phyloP scores from a whole-genome alignment of 306 rosid species.

The Lagenaria siceraria region DNA sequence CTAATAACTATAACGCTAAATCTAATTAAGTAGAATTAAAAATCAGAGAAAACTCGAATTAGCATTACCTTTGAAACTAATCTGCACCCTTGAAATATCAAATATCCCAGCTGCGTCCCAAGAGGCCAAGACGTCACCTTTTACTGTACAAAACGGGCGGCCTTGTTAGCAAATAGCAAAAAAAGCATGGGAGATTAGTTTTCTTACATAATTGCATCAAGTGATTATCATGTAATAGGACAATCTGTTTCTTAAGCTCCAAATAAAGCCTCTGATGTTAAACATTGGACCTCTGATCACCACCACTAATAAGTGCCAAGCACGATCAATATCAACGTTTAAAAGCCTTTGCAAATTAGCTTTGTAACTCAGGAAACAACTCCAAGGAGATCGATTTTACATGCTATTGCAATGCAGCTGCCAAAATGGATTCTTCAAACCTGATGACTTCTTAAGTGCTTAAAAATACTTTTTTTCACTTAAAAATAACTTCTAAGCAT shows the following conservation, averaged over 20 bases:
- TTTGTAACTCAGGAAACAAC: not conserved
- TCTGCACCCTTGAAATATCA: not conserved
- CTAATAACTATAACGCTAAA: not conserved
- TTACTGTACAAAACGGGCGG: not conserved
- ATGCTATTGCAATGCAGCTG: not conserved
- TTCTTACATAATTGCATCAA: not conserved
- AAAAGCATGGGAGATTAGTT: not conserved
- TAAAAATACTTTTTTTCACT: too few relatives aligned
- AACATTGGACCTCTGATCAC: not conserved
- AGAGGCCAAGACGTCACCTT: not conserved
- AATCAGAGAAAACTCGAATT: not conserved
- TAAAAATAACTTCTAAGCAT: too few relatives aligned
- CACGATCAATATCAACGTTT: not conserved
- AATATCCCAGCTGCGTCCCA: not conserved
- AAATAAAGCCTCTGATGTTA: not conserved
- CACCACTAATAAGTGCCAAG: not conserved
- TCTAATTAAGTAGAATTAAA: not conserved
- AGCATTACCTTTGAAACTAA: not conserved
- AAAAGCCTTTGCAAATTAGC: not conserved
- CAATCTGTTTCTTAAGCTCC: not conserved
- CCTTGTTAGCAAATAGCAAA: not conserved
- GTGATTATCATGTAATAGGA: not conserved
- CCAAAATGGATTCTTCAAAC: slow-evolving; percentile 19
- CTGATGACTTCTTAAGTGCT: too few relatives aligned
- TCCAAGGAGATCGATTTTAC: not conserved